Evolutionary conservation across 2,329 filamentous ascomycete species (phyloP), one percentile per base, ranked within the genome.

Genomic region (Diaporthe citriasiana): DNA sequence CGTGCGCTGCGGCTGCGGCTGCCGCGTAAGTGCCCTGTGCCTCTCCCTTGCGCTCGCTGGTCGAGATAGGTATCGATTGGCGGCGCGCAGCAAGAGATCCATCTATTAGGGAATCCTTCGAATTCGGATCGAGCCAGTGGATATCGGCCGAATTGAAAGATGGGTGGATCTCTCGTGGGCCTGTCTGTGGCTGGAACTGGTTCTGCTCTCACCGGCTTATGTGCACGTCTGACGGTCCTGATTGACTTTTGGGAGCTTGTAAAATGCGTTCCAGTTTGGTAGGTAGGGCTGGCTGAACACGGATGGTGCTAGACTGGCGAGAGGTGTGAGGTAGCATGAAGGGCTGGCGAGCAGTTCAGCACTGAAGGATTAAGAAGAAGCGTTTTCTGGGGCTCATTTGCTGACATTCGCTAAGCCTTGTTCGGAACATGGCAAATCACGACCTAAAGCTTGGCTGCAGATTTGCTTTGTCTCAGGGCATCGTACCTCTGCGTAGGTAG

Each of bases 361-460:
- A 9, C 63, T 22, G 45, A 66, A 66, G 63, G 63, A 66, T 66
- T 25, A 15, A 51, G 45, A 51, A 66, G 63, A 66, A 66, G 63
- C 63, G 63, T 68, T 66, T 25, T 53, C 22, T 53, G 63, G 63
- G 47, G 63, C 47, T 53, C 47, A 5, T n/a, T 17, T 68, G 63
- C 63, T 68, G 47, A 68, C 63, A 68, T 53, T 9, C 40, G 63
- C 63, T 68, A 68, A 33, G 47, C 63, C 63, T 22, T 68, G 33
- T 68, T 68, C 33, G 63, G 63, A 68, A 40, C 63, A 68, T 68
- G 47, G 47, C 63, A 68, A 68, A 68, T 68, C 63, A 68, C 1
- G 47, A 25, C 33, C n/a, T 27, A 10, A 12, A 40, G n/a, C 33
- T 38, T 68, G 45, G 63, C 45, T 51, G 45, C 63, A 27, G 6